Evolutionary conservation across 495 filamentous ascomycete species (phyloP), one percentile per base, ranked within the genome.

Genomic region (Neurospora discreta): DNA sequence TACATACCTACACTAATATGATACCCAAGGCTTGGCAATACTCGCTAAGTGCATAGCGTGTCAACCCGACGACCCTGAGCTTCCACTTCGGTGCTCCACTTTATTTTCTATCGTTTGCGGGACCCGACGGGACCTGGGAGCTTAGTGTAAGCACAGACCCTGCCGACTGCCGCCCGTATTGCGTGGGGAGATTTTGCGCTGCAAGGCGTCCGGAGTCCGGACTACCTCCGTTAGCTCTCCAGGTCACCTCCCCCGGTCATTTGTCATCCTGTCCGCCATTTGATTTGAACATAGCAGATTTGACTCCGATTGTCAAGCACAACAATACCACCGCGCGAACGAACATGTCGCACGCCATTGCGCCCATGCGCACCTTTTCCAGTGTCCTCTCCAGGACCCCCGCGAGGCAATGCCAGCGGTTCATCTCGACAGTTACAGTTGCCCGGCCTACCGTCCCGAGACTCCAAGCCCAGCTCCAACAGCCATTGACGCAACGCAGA

Each of bases 401-500:
- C 0, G 18, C 73, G 10, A 77, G 70, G 41, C 74, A 80, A 74
- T 80, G 76, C 70, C 43, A 60, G n/a, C 75, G 79, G 38, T 73
- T 73, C 39, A 69, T 80, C 68, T 76, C 80, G 38, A 77, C 79
- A 10, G 70, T 73, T 23, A 71, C 74, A 41, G 74, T 77, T 36
- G 73, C 73, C 4, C 42, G 77, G 1, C 23, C 70, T 30, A 71
- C 68, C 68, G 39, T 74, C 30, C 39, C 75, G 44, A 68, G 52
- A 68, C n/a, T 71, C 70, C 74, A 70, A 68, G 44, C 58, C 30
- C 75, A 81, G 68, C 71, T 75, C 26, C 75, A 73, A 10, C 80
- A 81, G 74, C 77, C 80, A 73, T 75, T 78, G 73, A 70, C 69
- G 46, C 81, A 82, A 70, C 73, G 75, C 70, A 68, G 79, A 33